Evolutionary conservation across 179 eudicot species (phyloP), one percentile per base, ranked within the genome.

Genomic region (Silene vulgaris): DNA sequence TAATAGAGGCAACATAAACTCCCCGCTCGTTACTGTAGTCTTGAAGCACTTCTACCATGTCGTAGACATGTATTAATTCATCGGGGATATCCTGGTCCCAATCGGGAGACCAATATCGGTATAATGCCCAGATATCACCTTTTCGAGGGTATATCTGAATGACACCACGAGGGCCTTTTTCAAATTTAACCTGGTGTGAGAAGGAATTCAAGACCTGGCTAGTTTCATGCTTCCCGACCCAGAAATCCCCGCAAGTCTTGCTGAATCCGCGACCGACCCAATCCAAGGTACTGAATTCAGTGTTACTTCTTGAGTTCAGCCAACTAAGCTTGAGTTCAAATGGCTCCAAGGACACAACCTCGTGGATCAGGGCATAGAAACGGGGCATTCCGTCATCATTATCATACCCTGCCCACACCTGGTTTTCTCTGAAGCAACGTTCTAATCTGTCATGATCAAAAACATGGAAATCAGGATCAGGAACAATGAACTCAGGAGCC

Each of bases 341-440:
- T 4, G 98, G 98, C 13, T 84, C 77, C 52, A 85, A 61, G 5
- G 98, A 93, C 71, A 93, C 81, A 9, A 93, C 89, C 82, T 89
- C 82, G 9, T 92, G 97, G 76, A 93, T 83, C 43, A 93, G 71
- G 50, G 89, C 93, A 75, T 93, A 93, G 75, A 87, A 79, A 29
- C 98, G 91, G 68, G 98, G 98, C 98, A 93, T 93, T 8, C 98
- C 98, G 75, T 91, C 98, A 78, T 87, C 90, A 83, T 84, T 86
- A 66, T 93, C 98, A 74, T 93, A 93, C 60, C 88, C 66, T 65
- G 98, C 98, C 98, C 98, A 93, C 60, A 93, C 90, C 74, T 93
- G 96, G 79, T 90, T 88, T 7, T 86, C 90, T 75, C 76, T 78
- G 68, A 93, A 91, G 87, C 88, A 89, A 50, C 79, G 82, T 82